Conservation (phyloP, 495 filamentous ascomycete species). For the Podospora conica region DNA sequence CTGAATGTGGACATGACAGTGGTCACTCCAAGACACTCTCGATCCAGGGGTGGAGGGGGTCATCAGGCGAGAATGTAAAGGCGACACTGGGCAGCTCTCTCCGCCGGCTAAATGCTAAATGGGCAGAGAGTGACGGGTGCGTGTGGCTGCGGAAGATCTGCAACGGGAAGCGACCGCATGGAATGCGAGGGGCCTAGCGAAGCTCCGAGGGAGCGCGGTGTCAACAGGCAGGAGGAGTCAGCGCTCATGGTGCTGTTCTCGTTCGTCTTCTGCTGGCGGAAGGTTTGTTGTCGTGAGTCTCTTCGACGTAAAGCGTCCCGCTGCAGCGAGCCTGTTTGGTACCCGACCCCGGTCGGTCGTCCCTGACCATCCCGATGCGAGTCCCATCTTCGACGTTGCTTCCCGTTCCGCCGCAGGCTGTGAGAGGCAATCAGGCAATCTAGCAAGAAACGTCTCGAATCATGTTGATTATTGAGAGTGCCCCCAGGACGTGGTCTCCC, state of each 20-base stretch:
- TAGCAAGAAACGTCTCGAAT: background rate
- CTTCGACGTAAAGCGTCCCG: background rate
- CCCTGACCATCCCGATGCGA: background rate
- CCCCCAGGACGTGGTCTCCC: background rate
- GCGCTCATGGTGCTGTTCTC: background rate
- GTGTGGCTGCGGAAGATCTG: background rate
- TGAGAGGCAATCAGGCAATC: background rate
- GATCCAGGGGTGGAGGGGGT: background rate
- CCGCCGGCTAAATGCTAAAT: slow-evolving; percentile 10
- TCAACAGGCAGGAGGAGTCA: background rate
- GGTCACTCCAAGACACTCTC: background rate
- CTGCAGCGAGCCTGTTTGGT: background rate
- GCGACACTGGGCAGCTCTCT: background rate
- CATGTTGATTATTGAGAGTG: background rate
- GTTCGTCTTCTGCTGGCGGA: background rate
- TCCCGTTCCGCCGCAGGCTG: background rate
- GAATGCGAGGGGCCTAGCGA: background rate
- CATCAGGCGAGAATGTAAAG: background rate
- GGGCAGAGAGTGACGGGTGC: background rate
- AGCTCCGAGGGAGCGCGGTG: too few species aligned
- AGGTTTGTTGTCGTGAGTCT: background rate
- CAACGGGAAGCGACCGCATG: background rate
- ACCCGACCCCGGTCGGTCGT: background rate
- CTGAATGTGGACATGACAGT: background rate
- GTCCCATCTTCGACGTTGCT: background rate